Evolutionary conservation across 768 basidiomycete genomes (phyloP), one percentile per base, ranked within the genome.

Genomic region (Galerina marginata): DNA sequence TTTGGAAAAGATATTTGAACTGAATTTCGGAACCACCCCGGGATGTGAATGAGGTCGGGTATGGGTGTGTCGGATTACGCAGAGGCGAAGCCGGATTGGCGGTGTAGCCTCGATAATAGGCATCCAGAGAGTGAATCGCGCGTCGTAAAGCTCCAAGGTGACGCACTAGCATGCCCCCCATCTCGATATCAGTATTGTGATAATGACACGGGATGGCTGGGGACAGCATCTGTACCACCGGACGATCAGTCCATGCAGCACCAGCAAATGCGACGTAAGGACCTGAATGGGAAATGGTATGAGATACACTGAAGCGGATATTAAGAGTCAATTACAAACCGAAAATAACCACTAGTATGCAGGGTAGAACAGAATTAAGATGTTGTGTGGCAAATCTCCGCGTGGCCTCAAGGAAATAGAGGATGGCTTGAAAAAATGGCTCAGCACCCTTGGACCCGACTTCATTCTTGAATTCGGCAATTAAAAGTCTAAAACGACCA

Each of bases 201-300:
- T 37, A 67, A 15, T 60, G n/a, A 26, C 73, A 63, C 1, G 61
- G 63, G 3, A 74, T 20, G 2, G 59, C 61, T 20, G 20, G 20
- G 20, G 20, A 20, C 20, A 20, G 20, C 20, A 20, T 20, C 20
- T 20, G 20, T 20, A 2, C 45, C 2, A 23, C 29, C 1, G 66
- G 69, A 7, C 43, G 50, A 20, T 61, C 38, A 20, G 60, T 70
- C 66, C 67, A 69, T 2, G 50, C 58, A 1, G 65, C 69, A 40
- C 70, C 67, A 4, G 68, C 66, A 33, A 75, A 69, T 26, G 57
- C 47, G 14, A 75, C 65, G 16, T 57, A 44, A 46, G 71, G 52
- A 15, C 72, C 71, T 71, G 36, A 14, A 37, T 6, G 25, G 26
- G 26, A 20, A 20, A 20, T 20, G 20, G 20, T 20, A 16, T 44